phyloP scores from a whole-genome alignment of 306 rosid species.

The Inga leiocalycina region DNA sequence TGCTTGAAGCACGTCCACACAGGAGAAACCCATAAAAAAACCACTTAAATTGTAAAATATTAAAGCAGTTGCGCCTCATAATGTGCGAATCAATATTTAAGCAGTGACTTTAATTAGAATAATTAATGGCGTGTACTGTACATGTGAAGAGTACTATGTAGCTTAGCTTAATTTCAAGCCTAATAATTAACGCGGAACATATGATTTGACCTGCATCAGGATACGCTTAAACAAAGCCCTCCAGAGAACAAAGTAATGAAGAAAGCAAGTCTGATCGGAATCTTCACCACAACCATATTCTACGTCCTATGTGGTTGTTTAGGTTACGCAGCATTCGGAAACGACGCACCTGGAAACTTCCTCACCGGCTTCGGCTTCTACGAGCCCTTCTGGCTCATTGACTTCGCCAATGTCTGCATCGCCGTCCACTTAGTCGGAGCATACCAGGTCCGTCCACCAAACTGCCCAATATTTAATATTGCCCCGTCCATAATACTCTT shows the following conservation, averaged over 20 bases:
- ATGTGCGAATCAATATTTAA: background rate
- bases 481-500: too few species aligned
- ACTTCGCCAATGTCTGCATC: slow-evolving; percentile 85
- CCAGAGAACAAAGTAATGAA: slow-evolving; percentile 89
- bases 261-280: slow-evolving; percentile 73
- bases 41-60: background rate
- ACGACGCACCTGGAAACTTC: slow-evolving; percentile 91
- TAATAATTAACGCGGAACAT: background rate
- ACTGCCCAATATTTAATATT: background rate
- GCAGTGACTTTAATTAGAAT: background rate
- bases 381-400: slow-evolving; percentile 95
- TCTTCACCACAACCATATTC: slow-evolving; percentile 78
- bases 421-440: slow-evolving; percentile 87
- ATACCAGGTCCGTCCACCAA: slow-evolving; percentile 64
- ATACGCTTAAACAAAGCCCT: slow-evolving; percentile 80
- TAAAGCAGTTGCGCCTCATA: background rate
- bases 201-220: slow-evolving; percentile 50
- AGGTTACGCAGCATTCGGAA: slow-evolving; percentile 97
- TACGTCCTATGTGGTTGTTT: slow-evolving; percentile 80
- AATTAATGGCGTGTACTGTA: background rate
- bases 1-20: background rate
- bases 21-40: background rate
- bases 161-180: background rate
- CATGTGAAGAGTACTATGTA: background rate
- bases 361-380: slow-evolving; percentile 99